Percentiles rank a stretch among this genome's conserved stretches.
phyloP scores from a whole-genome alignment of 768 basidiomycete species.

The Mycena albidolilacea region DNA sequence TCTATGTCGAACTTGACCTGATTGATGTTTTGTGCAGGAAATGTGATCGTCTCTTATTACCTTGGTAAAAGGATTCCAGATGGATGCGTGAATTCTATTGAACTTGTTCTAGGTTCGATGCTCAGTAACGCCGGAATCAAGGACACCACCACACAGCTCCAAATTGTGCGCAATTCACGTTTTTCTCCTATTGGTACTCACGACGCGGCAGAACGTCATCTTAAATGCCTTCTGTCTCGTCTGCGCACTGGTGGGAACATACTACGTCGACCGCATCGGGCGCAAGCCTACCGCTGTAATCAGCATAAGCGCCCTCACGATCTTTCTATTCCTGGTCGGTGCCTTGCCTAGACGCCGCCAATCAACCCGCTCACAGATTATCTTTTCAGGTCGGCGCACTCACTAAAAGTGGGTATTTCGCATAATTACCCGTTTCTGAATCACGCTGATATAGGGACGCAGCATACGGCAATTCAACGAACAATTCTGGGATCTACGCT shows the following conservation, averaged over 20 bases:
- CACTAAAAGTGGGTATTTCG: conserved; percentile 37
- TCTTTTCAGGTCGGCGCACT: conserved; percentile 36
- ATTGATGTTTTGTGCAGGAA: conserved; percentile 32
- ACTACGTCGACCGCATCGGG: conserved; percentile 41
- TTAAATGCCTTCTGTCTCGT: conserved; percentile 44
- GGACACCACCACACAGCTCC: conserved; percentile 41
- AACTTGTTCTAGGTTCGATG: conserved; percentile 29
- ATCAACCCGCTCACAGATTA: background rate
- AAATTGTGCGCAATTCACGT: conserved; percentile 37
- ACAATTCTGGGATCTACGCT: conserved; percentile 42
- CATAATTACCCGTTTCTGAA: background rate
- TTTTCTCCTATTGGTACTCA: conserved; percentile 3
- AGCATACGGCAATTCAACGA: conserved; percentile 43
- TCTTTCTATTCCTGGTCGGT: conserved; percentile 41
- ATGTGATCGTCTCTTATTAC: conserved; percentile 44
- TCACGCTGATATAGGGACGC: background rate
- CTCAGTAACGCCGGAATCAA: conserved; percentile 42
- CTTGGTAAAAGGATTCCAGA: conserved; percentile 13
- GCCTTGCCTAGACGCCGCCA: background rate
- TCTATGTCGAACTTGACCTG: background rate
- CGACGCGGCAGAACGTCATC: conserved; percentile 39
- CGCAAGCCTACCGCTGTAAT: conserved; percentile 41
- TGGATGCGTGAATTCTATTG: background rate
- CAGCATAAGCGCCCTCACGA: conserved; percentile 41
- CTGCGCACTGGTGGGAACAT: conserved; percentile 41